Base-by-base conservation (phyloP, 768 basidiomycete species). In the Clavaria fumosa region DNA sequence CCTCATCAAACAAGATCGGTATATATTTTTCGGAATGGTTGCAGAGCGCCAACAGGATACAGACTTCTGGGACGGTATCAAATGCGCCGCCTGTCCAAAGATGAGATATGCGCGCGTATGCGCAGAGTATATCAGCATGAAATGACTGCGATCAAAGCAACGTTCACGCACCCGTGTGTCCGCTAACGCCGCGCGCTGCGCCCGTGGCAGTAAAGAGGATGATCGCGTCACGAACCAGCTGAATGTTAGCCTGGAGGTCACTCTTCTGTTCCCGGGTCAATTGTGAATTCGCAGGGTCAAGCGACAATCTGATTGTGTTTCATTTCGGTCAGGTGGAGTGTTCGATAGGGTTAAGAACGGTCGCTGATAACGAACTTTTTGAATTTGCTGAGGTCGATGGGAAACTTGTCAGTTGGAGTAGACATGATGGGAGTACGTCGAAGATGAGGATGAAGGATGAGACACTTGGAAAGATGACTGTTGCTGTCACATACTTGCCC, bases 141-240 rank as follows among this genome's bases (percentile, higher is more conserved):
- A 28, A 33, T 32, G 26, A 14, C 9, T 28, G 9, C 9, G 9
- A 9, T 28, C 26, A 28, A 14, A 28, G 9, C 26, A 14, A 28
- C 23, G n/a, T n/a, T n/a, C n/a, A n/a, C 55, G 31, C 39, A 75
- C 78, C 80, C 48, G 81, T 86, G 56, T 89, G 86, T 23, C 86
- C 86, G 47, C 80, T 81, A 30, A 85, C 80, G 34, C 86, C 86
- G 30, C 86, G 67, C 3, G 86, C 86, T 35, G 81, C 74, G 37
- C 82, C 86, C 5, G 81, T 78, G 4, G 85, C 78, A 1, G 86
- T 90, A 58, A 89, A 90, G 32, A 83, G 60, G 18, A 90, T 75
- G 45, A 90, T 83, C 5, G 68, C 75, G 72, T 89, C 86, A 36
- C 86, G 77, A 43, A 86, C 63, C 20, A 89, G 65, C 51, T 78